These are phyloP conservation scores for Uromyces viciae-fabae DNA, from an alignment of 1,284 basidiomycete genomes.

Conservation along the genomic window DNA sequence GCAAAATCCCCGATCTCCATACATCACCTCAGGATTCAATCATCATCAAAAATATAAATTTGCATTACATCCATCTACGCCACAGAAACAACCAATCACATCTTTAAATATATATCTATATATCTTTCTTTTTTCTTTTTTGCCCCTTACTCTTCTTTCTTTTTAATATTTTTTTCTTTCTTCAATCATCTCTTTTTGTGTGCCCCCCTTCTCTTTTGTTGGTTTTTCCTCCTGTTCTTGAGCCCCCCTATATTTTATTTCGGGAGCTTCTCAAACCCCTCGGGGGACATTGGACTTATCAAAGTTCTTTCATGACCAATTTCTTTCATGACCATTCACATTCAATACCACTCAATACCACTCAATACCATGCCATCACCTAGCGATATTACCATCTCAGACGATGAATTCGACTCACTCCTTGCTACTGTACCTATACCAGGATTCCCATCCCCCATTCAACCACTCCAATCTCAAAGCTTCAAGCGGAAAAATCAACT, in stretches of 20 bases:
- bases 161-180: background rate
- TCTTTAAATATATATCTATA: background rate
- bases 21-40: too few species aligned
- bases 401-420: conserved; percentile 33
- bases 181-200: background rate
- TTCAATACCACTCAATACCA: too few species aligned
- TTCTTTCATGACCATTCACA: too few species aligned
- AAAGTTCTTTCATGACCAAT: too few species aligned
- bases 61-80: too few species aligned
- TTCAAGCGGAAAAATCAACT: conserved; percentile 14
- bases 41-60: too few species aligned
- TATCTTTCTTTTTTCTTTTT: background rate
- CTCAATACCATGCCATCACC: too few species aligned
- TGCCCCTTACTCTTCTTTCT: background rate
- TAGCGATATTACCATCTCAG: conserved; percentile 14
- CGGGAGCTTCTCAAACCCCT: too few species aligned
- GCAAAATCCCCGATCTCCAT: too few species aligned
- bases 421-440: conserved; percentile 27
- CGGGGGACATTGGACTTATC: too few species aligned
- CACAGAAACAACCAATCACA: too few species aligned
- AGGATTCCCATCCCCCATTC: conserved; percentile 2
- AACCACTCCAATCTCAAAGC: background rate
- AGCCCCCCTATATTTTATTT: background rate
- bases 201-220: background rate
- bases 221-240: background rate